Evolutionary conservation across 2,329 filamentous ascomycete species (phyloP).

Genomic region (Talaromyces sp.): DNA sequence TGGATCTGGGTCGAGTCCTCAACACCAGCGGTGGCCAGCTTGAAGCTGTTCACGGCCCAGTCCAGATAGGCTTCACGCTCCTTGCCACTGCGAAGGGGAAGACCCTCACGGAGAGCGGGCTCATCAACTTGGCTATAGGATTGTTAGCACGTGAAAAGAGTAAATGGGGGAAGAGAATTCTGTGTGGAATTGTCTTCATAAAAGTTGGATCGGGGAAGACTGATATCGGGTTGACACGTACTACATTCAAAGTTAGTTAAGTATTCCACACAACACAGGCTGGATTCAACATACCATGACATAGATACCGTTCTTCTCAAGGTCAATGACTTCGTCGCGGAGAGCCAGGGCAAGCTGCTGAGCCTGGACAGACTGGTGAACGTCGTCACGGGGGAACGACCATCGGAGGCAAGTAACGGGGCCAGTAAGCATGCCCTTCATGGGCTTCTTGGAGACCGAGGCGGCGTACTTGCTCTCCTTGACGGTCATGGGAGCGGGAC

Average conservation of each 20-base stretch:
- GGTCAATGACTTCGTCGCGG: slow-evolving; percentile 96
- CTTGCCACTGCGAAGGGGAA: slow-evolving; percentile 86
- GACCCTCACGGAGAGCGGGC: slow-evolving; percentile 98
- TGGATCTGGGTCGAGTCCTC: slow-evolving; percentile 97
- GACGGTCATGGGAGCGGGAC: slow-evolving; percentile 95
- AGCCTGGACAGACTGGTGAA: slow-evolving; percentile 98
- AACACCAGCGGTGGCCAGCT: slow-evolving; percentile 87
- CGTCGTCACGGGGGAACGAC: slow-evolving; percentile 99
- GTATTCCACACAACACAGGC: not conserved
- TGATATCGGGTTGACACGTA: not conserved
- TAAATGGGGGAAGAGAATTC: too few relatives aligned
- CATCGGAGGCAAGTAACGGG: slow-evolving; percentile 98
- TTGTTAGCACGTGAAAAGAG: not conserved
- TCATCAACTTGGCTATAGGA: slow-evolving; percentile 77
- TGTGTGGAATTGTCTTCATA: not conserved
- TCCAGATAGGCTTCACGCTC: slow-evolving; percentile 95
- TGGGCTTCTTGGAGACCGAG: slow-evolving; percentile 93
- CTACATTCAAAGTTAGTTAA: not conserved
- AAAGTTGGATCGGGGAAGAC: not conserved
- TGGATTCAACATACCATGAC: slow-evolving; percentile 56
- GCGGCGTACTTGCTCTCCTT: slow-evolving; percentile 99
- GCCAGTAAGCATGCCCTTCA: slow-evolving; percentile 99
- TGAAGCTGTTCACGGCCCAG: slow-evolving; percentile 98
- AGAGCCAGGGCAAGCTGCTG: slow-evolving; percentile 98
- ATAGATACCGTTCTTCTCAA: slow-evolving; percentile 91